These are phyloP conservation scores for Coffea canephora DNA, from an alignment of 257 asterid genomes.

Conservation along the genomic window DNA sequence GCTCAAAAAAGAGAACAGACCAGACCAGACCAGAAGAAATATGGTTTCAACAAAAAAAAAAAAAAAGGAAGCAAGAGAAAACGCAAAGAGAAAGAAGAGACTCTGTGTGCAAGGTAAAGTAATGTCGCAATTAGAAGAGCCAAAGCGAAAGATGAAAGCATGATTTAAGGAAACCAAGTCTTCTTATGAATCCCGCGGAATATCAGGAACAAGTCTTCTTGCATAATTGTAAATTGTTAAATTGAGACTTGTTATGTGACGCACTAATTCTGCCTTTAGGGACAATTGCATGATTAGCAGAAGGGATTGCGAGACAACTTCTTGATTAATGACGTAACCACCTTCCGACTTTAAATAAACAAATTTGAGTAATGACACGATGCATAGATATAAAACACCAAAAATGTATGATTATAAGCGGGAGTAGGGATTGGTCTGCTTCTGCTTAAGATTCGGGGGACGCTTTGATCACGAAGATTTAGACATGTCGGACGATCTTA, in stretches of 20 bases:
- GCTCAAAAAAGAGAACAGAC: too few relatives aligned
- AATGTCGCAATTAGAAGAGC: not conserved
- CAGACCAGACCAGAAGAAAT: too few relatives aligned
- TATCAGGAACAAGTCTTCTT: not conserved
- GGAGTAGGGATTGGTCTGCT: not conserved
- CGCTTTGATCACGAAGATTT: not conserved
- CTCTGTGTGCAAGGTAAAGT: too few relatives aligned
- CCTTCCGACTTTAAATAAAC: not conserved
- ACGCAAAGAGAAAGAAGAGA: too few relatives aligned
- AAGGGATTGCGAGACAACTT: not conserved
- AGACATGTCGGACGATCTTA: constrained; percentile 15
- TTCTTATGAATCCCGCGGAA: not conserved
- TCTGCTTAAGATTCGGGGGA: not conserved
- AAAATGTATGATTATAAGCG: not conserved
- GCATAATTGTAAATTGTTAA: too few relatives aligned
- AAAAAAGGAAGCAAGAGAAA: not conserved
- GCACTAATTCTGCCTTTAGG: not conserved
- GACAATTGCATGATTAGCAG: not conserved
- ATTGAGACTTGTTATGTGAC: not conserved
- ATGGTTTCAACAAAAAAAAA: not conserved
- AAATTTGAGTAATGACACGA: not conserved
- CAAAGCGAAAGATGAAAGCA: not conserved
- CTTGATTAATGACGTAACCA: not conserved
- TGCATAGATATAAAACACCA: not conserved
- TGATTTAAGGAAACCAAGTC: not conserved